These are phyloP conservation scores for Wickerhamomyces chaumierensis DNA, from an alignment of 805 yeast genomes.

Conservation along the genomic window DNA sequence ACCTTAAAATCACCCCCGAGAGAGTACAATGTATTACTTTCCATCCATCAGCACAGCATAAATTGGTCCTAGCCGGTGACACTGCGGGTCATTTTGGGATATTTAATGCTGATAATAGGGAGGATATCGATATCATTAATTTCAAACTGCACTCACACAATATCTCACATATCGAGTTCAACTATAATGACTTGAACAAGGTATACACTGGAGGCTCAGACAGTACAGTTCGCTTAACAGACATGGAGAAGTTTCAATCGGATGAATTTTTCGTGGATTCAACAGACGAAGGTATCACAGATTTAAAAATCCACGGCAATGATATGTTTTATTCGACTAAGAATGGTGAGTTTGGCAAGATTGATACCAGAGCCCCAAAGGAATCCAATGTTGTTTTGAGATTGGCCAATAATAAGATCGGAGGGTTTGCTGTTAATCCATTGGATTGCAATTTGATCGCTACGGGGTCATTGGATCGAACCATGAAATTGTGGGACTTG, in stretches of 20 bases:
- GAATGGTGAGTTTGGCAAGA: constrained; percentile 65
- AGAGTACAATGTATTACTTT: constrained; percentile 65
- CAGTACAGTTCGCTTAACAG: constrained; percentile 70
- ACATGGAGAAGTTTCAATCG: constrained; percentile 48
- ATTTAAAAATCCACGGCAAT: constrained; percentile 51
- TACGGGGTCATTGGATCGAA: constrained; percentile 82
- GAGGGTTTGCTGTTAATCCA: constrained; percentile 80
- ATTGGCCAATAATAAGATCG: constrained; percentile 84
- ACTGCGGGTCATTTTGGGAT: constrained; percentile 78
- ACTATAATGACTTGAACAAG: constrained; percentile 36
- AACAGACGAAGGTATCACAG: constrained; percentile 60
- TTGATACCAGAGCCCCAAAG: constrained; percentile 49
- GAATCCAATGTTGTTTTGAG: constrained; percentile 26
- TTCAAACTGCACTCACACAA: constrained; percentile 70
- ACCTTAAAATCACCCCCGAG: constrained; percentile 54
- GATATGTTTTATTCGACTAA: constrained; percentile 65
- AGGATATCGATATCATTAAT: constrained; percentile 41
- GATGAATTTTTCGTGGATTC: constrained; percentile 51
- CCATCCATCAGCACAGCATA: constrained; percentile 60
- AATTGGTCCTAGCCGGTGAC: constrained; percentile 78
- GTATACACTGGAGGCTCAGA: constrained; percentile 74
- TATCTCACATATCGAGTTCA: constrained; percentile 51
- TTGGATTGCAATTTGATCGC: constrained; percentile 52
- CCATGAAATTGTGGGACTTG: constrained; percentile 80
- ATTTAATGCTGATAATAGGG: constrained; percentile 55